phyloP scores from a whole-genome alignment of 2,329 filamentous ascomycete genomes.

The Fusarium zealandicum region DNA sequence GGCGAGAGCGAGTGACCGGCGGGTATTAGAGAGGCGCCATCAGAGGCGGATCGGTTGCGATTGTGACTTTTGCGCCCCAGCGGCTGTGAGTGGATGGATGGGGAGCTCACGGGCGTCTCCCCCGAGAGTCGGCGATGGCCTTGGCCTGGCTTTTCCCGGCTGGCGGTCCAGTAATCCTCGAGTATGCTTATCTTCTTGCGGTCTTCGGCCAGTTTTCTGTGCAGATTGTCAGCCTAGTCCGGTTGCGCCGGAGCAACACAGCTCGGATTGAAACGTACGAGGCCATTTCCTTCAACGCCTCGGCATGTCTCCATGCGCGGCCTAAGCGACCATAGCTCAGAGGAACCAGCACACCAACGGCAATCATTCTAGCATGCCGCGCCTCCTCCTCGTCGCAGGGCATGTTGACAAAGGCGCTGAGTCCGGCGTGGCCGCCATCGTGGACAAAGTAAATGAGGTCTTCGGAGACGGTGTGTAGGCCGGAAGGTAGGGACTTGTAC shows the following conservation, averaged over 20 bases:
- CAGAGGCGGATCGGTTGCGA: constrained; percentile 67
- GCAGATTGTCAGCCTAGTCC: constrained; percentile 33
- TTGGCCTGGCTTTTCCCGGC: constrained; percentile 50
- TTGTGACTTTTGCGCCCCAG: constrained; percentile 53
- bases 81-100: constrained; percentile 47
- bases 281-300: constrained; percentile 76
- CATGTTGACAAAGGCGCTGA: constrained; percentile 90
- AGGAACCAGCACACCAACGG: constrained; percentile 87
- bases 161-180: constrained; percentile 79
- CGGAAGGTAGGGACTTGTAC: constrained; percentile 95
- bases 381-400: constrained; percentile 78
- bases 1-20: constrained; percentile 73
- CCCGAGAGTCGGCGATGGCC: constrained; percentile 44
- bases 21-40: constrained; percentile 65
- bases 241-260: neutral
- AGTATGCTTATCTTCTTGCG: constrained; percentile 68
- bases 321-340: constrained; percentile 85
- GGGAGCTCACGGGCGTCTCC: constrained; percentile 62
- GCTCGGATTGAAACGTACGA: constrained; percentile 55
- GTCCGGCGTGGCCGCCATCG: constrained; percentile 76
- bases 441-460: constrained; percentile 97
- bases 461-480: constrained; percentile 84
- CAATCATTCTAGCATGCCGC: constrained; percentile 90
- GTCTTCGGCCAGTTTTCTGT: constrained; percentile 69
- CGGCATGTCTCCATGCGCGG: constrained; percentile 87